Base-by-base conservation (phyloP, 352 stramenopile species). In the Phytophthora sansomeana region DNA sequence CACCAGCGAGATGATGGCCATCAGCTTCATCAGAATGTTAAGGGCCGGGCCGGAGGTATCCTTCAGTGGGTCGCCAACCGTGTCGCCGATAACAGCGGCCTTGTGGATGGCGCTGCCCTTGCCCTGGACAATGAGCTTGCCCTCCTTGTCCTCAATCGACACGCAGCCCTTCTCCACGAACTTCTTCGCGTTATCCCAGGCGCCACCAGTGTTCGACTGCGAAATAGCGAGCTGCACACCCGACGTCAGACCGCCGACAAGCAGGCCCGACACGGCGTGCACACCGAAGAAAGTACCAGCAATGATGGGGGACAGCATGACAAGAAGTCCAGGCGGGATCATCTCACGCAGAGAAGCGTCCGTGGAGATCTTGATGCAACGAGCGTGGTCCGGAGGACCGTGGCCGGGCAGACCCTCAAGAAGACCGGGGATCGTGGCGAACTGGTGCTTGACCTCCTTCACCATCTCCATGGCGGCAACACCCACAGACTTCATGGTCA, bases 131-230 rank as follows among this genome's bases (percentile, higher is more conserved):
- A 95, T 93, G 19, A 95, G 79, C 81, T 94, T 96, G 63, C 88
- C 88, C n/a, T 95, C 86, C 85, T 96, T 96, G 88, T 95, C 88
- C 63, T 95, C 87, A 74, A 95, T 83, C 63, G 84, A 94, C 42
- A 96, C 85, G 61, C 86, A 96, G 63, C 91, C 94, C 87, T 98
- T 98, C 85, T 99, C 97, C 52, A 99, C 98, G 77, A 98, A 99
- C 88, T 99, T 99, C 89, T 99, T 99, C 52, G 97, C 97, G 77
- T 99, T 99, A 74, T 99, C 98, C 98, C 98, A 99, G 54, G 98
- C 98, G 78, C 98, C 98, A 70, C 98, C 98, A 61, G 97, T 98
- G 93, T 99, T 99, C 64, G 96, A 99, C 88, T 99, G 98, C 49
- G 96, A 99, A 72, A 99, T 98, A 48, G 98, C 98, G 53, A 99